Evolutionary conservation across 1,284 basidiomycete genomes (phyloP), one percentile per base, ranked within the genome.

Genomic region (Rhodofomes roseus): DNA sequence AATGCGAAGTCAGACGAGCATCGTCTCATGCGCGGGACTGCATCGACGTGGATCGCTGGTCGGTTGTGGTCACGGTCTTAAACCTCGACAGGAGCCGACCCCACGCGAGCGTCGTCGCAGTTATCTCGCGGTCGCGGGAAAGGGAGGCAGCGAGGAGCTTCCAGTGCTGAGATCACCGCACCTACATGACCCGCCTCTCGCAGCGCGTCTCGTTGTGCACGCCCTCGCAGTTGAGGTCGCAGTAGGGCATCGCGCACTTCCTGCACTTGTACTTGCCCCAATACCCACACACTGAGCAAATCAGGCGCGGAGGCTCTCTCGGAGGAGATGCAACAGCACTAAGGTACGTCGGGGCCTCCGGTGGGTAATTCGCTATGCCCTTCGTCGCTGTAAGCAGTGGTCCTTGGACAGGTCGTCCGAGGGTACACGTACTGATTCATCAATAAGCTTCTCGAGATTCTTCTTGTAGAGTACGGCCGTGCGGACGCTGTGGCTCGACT

Each of bases 381-480:
- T 92, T 67, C 37, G 20, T 11, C 16, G n/a, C 12, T 34, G 55
- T 16, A 22, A 29, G 51, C 31, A 4, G 18, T 25, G 9, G 25
- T 41, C 29, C 18, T 53, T 54, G 9, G 14, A 22, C 39, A 22
- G 56, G 58, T 34, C 4, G 14, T 31, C 23, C 14, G 20, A 18
- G 3, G 2, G 31, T 36, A 29, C 8, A 46, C 89, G 62, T 66
- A 91, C 91, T 56, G 89, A 89, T 75, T 93, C 90, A n/a, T 91
- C 88, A 29, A 92, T 75, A 56, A 92, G 76, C 14, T 84, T 80
- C 2, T 81, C 75, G 14, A 93, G 77, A 62, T 82, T 90, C 73
- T 93, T 93, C 63, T 87, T 85, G 73, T 94, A 93, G 50, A 93
- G 74, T 22, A 93, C 76, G 25, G 91, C 89, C 41, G 85, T 84